phyloP scores from a whole-genome alignment of 2,329 filamentous ascomycete genomes.

The Tolypocladium ovalisporum region DNA sequence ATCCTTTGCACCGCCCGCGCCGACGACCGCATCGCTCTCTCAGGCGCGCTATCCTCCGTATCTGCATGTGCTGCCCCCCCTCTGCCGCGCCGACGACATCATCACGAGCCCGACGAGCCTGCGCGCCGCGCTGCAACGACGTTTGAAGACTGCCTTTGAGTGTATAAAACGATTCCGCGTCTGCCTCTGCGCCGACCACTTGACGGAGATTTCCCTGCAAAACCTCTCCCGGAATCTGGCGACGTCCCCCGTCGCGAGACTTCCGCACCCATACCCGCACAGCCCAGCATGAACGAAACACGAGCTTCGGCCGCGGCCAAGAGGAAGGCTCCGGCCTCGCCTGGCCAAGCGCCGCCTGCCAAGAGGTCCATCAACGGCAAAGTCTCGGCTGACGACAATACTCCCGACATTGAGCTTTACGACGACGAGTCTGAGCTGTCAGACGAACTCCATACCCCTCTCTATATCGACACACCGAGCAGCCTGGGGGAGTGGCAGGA shows the following conservation, averaged over 20 bases:
- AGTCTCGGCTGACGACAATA: conserved; percentile 37
- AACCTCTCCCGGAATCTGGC: neutral
- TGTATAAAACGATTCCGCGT: neutral
- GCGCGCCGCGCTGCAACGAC: neutral
- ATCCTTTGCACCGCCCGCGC: conserved; percentile 4
- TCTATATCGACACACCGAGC: conserved; percentile 25
- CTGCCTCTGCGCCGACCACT: neutral
- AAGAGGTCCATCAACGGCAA: conserved; percentile 34
- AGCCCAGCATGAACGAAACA: conserved; percentile 31
- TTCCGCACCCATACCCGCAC: neutral
- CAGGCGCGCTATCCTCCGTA: conserved; percentile 5
- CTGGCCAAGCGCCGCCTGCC: conserved; percentile 22
- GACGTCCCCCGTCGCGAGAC: neutral
- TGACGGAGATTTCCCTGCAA: neutral
- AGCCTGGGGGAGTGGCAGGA: conserved; percentile 71
- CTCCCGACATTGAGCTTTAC: conserved; percentile 29
- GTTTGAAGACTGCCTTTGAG: neutral
- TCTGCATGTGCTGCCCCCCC: conserved; percentile 16
- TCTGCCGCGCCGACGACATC: conserved; percentile 7
- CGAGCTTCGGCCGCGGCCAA: conserved; percentile 32
- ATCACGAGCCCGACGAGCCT: conserved; percentile 5
- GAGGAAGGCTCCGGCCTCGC: conserved; percentile 38
- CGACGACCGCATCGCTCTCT: conserved; percentile 3
- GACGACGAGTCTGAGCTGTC: conserved; percentile 30
- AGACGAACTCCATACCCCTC: conserved; percentile 23